Evolutionary conservation across 179 eudicot species (phyloP), one percentile per base, ranked within the genome.

Genomic region (Patellifolia procumbens): DNA sequence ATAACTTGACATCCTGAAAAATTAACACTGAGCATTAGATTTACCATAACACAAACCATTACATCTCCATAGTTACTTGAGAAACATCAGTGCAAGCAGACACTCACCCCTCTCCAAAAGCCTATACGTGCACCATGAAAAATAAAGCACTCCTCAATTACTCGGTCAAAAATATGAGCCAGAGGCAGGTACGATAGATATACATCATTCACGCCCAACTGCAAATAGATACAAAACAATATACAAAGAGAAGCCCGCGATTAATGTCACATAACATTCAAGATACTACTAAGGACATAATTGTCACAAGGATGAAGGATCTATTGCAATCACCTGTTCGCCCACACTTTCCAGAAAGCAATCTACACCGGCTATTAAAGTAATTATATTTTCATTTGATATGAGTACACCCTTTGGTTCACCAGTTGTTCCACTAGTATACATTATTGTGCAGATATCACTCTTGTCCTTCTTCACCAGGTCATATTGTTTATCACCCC

Each of bases 381-480:
- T 81, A 46, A 88, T 81, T 81, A 94, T 89, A 86, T 82, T 88
- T 76, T 92, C 92, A 80, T 94, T 91, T 9, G 98, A 92, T 62
- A 94, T 76, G 75, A 91, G 76, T 51, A 94, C 98, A 76, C 98
- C 97, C 87, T 94, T 94, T 11, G 98, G 98, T 74, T 94, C 96
- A 56, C 97, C 96, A 72, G 98, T 94, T 56, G 98, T 94, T 82
- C 98, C 97, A 75, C 98, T 94, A 55, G 98, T 94, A 75, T 94
- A 94, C 98, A 92, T 94, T 71, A 94, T 94, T 29, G 97, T 94
- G 83, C 97, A 89, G 68, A 88, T 90, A 82, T 92, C 98, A 75
- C 84, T 82, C 77, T 85, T 94, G 73, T 81, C 82, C 86, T 89
- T 87, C 64, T 81, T 77, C 3, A 81, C 91, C 48, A 89, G 87